These are phyloP conservation scores for Pseudozyma thailandica DNA, from an alignment of 1,284 basidiomycete genomes.

Conservation along the genomic window DNA sequence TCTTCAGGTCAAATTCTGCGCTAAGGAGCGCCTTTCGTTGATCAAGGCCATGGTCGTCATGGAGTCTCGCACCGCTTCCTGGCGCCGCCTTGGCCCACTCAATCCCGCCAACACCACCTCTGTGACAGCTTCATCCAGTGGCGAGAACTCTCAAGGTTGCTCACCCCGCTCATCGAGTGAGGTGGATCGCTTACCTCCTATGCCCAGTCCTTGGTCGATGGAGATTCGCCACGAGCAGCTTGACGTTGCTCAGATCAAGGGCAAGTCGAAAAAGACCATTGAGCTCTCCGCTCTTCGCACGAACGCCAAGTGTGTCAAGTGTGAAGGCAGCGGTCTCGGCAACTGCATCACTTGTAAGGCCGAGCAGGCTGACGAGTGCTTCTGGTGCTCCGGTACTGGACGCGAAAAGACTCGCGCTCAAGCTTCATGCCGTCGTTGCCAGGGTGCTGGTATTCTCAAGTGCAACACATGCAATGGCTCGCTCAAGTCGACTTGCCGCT, in stretches of 20 bases:
- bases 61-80: conserved; percentile 44
- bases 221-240: conserved; percentile 51
- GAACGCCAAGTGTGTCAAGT: conserved; percentile 45
- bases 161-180: conserved; percentile 6
- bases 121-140: too few relatives aligned
- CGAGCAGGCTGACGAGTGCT: conserved; percentile 55
- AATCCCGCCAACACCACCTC: conserved; percentile 9
- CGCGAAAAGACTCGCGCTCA: conserved; percentile 47
- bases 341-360: conserved; percentile 47
- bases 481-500: conserved; percentile 35
- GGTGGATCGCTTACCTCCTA: conserved; percentile 24
- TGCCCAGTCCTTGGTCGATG: conserved; percentile 56
- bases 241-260: conserved; percentile 44
- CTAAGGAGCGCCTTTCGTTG: conserved; percentile 48
- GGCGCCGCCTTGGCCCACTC: conserved; percentile 40
- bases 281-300: conserved; percentile 49
- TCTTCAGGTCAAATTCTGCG: conserved; percentile 34
- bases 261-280: conserved; percentile 51
- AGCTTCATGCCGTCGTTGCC: conserved; percentile 49
- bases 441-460: conserved; percentile 49
- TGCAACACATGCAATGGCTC: conserved; percentile 53
- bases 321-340: conserved; percentile 34
- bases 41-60: conserved; percentile 61
- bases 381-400: conserved; percentile 58
- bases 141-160: not conserved